Evolutionary conservation across 1,284 basidiomycete genomes (phyloP), one percentile per base, ranked within the genome.

Genomic region (Austroboletus niveus): DNA sequence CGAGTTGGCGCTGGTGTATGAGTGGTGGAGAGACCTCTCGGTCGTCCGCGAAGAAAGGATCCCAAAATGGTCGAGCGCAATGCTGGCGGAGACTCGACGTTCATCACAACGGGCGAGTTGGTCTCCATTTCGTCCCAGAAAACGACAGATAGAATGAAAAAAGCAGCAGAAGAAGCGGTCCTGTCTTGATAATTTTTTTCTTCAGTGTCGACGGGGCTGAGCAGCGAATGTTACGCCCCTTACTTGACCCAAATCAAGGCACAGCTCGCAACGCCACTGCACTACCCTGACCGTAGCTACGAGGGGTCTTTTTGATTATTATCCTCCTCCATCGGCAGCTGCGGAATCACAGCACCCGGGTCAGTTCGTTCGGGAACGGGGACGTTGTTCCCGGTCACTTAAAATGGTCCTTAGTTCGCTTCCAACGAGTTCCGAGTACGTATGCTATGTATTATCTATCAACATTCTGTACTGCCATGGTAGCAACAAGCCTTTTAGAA

Each of bases 61-160:
- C 65, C 65, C 36, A 66, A 66, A 70, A 67, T 67, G 60, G 64
- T 59, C 55, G 64, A 62, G 32, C 68, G 65, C 55, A 67, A 52
- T 10, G 52, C 58, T 56, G 62, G 53, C 38, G 55, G 43, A 39
- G 61, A 52, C 45, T 66, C 63, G 52, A 63, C 59, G 49, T 57
- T 53, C 49, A 50, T 42, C 45, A 51, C 45, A 14, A 53, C 42
- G 12, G 47, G 46, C 8, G 55, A 45, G 10, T 17, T 43, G 27
- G 51, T 42, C 30, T 50, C 54, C 59, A 62, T 63, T 40, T 24
- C 10, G 8, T 27, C 22, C 11, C 17, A 17, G 34, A 5, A 10
- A 9, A 20, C 14, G n/a, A n/a, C n/a, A n/a, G n/a, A n/a, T n/a
- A n/a, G n/a, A n/a, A n/a, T n/a, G n/a, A n/a, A n/a, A n/a, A n/a